Base-by-base conservation (phyloP, 106 monocot genomes). In the Acanthochlamys bracteata region DNA sequence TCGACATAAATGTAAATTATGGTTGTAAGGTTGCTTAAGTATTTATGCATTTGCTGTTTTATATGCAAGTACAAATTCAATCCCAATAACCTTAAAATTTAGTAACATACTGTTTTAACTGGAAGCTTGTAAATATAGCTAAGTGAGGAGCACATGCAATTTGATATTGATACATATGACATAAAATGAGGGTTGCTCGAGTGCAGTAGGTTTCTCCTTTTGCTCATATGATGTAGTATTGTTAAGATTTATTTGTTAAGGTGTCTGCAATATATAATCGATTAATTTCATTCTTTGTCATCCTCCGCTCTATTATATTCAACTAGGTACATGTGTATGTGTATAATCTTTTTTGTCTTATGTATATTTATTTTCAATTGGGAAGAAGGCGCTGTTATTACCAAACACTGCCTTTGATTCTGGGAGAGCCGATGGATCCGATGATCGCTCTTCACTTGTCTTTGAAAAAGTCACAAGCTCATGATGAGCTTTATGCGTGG, bases 351-450 rank as follows among this genome's bases (percentile, higher is more conserved):
- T 51, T 19, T 51, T 19, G 13, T 19, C n/a, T 51, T 51, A 15
- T 13, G 17, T 19, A 3, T 15, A 51, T 51, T 13, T 19, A 51
- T 51, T 51, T 13, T 13, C n/a, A 13, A 11, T 65, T 79, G 79
- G 13, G 83, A 84, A 49, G 84, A 77, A 59, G 63, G 21, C 23
- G 62, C 54, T 58, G 60, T 55, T 51, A 68, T 56, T 49, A 67
- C 43, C 10, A 73, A 46, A 22, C 67, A 7, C 46, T 80, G 41
- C 53, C 84, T 14, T 51, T 69, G 1, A 61, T 62, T 53, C 75
- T 86, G 70, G 82, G 82, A 25, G 79, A 86, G 16, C 86, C 82
- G 7, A 90, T 90, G 90, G 85, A 90, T 43, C 56, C 85, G 7
- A 80, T 83, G 80, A 83, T 82, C 12, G 90, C 85, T 10, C 73